These are phyloP conservation scores for Fusarium phyllophilum DNA, from an alignment of 2,329 filamentous ascomycete species.

Conservation along the genomic window DNA sequence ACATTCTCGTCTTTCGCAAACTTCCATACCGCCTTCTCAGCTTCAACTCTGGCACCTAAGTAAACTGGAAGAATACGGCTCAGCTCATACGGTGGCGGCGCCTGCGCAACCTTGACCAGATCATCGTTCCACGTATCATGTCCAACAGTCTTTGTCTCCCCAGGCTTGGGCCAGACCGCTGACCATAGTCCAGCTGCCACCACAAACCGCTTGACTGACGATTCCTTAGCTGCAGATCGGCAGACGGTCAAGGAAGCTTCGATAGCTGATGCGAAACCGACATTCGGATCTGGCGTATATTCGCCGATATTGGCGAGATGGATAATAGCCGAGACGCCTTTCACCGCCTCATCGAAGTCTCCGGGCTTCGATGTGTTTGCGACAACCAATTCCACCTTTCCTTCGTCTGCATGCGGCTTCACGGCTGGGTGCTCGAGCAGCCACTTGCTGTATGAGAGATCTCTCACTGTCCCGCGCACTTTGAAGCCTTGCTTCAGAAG, in stretches of 20 bases:
- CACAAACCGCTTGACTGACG: slow-evolving; percentile 33
- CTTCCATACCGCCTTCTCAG: slow-evolving; percentile 39
- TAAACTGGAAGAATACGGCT: slow-evolving; percentile 15
- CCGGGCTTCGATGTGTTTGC: slow-evolving; percentile 28
- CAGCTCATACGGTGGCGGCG: slow-evolving; percentile 31
- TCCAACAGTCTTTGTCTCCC: background rate
- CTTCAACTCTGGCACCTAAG: slow-evolving; percentile 20
- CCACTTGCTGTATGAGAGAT: slow-evolving; percentile 31
- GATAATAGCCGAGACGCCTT: slow-evolving; percentile 32
- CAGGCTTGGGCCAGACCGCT: slow-evolving; percentile 15
- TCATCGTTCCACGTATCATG: slow-evolving; percentile 36
- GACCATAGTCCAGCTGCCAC: slow-evolving; percentile 32
- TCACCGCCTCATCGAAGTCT: slow-evolving; percentile 33
- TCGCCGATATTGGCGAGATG: slow-evolving; percentile 31
- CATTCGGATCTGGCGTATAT: slow-evolving; percentile 21
- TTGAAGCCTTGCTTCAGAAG: slow-evolving; percentile 33
- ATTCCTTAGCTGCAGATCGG: slow-evolving; percentile 29
- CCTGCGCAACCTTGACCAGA: slow-evolving; percentile 11
- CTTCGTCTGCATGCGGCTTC: slow-evolving; percentile 5
- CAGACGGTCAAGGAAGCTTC: slow-evolving; percentile 28
- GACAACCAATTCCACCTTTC: slow-evolving; percentile 25
- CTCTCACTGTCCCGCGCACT: slow-evolving; percentile 33
- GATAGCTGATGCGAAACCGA: slow-evolving; percentile 19
- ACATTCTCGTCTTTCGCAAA: slow-evolving; percentile 27
- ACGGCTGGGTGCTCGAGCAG: slow-evolving; percentile 24